Evolutionary conservation across 305 asterid species (phyloP).

Genomic region (Plantago lanceolata): DNA sequence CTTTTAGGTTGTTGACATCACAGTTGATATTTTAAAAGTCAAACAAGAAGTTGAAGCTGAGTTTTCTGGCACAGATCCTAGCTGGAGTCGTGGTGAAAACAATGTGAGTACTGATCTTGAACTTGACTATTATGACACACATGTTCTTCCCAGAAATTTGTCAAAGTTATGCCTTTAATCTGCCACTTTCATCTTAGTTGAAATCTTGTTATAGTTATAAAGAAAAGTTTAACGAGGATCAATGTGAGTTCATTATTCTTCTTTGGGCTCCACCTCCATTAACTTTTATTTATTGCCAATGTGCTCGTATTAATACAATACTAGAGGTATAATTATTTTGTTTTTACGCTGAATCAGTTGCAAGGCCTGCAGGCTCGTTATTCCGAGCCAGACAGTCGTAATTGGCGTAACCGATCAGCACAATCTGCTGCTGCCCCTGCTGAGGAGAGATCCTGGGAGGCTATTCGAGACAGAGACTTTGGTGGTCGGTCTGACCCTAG

Average conservation of each 20-base stretch:
- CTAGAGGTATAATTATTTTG: conserved; percentile 11
- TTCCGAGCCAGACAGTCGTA: conserved; percentile 76
- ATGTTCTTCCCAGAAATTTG: too few species aligned
- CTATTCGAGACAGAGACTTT: conserved; percentile 44
- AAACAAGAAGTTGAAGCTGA: conserved; percentile 84
- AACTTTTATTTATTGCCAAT: background rate
- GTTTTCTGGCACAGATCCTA: conserved; percentile 58
- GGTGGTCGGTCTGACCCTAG: conserved; percentile 43
- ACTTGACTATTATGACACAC: background rate
- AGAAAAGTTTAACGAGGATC: background rate
- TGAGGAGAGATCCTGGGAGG: conserved; percentile 76
- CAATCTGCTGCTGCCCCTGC: conserved; percentile 47
- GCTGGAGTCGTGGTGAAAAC: conserved; percentile 61
- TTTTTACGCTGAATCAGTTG: conserved; percentile 43
- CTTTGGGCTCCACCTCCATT: conserved; percentile 1
- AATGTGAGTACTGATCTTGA: conserved; percentile 39
- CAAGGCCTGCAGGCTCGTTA: conserved; percentile 60
- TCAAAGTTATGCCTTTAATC: background rate
- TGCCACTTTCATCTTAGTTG: background rate
- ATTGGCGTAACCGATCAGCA: conserved; percentile 76
- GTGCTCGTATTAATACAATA: background rate
- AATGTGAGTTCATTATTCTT: background rate
- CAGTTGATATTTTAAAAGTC: conserved; percentile 63
- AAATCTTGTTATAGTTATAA: background rate
- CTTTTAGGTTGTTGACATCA: conserved; percentile 47